Evolutionary conservation across 306 rosid species (phyloP).

Genomic region (Castanea crenata): DNA sequence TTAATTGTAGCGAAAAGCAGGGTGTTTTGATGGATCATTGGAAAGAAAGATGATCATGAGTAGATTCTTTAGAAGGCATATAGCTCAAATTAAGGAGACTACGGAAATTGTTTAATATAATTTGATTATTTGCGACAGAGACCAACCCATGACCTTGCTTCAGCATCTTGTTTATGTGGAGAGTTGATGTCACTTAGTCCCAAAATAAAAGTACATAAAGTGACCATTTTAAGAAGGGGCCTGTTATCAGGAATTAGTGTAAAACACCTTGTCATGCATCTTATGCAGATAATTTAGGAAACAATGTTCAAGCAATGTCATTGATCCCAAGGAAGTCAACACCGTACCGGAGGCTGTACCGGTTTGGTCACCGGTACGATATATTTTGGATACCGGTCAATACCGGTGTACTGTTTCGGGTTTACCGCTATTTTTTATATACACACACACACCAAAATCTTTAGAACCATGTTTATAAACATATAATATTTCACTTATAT

Average conservation of each 20-base stretch:
- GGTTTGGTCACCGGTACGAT: too few species aligned
- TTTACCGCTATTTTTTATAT: too few species aligned
- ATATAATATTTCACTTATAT: too few species aligned
- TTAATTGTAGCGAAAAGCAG: not conserved
- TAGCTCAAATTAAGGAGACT: not conserved
- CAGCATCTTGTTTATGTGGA: not conserved
- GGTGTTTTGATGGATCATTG: not conserved
- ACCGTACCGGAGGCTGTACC: too few species aligned
- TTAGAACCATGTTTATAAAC: too few species aligned
- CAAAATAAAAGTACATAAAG: not conserved
- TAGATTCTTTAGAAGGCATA: not conserved
- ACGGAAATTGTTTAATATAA: not conserved
- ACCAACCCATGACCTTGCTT: not conserved
- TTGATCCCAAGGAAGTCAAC: too few species aligned
- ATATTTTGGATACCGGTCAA: too few species aligned
- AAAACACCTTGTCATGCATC: not conserved
- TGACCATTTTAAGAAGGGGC: not conserved
- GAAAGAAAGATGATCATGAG: not conserved
- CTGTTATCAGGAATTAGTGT: not conserved
- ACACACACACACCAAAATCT: too few species aligned
- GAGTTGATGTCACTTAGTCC: not conserved
- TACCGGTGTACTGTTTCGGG: too few species aligned
- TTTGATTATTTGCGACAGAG: not conserved
- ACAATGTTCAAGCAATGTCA: not conserved
- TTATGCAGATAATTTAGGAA: not conserved